phyloP scores from a whole-genome alignment of 768 basidiomycete species.

The Pulveroboletus sp. region DNA sequence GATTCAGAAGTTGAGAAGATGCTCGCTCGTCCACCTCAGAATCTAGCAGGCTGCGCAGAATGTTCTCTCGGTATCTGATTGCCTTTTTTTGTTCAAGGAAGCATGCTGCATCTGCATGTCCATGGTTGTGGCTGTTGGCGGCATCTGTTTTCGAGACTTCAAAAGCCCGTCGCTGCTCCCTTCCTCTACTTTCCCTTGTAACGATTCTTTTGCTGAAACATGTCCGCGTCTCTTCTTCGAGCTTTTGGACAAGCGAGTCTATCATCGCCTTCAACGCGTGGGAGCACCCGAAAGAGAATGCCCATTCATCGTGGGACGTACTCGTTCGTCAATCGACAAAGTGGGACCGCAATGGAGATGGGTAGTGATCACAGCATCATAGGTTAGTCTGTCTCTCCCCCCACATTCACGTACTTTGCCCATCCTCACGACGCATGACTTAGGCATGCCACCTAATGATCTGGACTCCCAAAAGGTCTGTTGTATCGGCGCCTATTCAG shows the following conservation, averaged over 20 bases:
- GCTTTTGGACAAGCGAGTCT: constrained; percentile 14
- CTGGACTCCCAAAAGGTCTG: constrained; percentile 25
- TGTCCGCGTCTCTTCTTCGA: constrained; percentile 22
- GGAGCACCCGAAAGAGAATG: constrained; percentile 16
- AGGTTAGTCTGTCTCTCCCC: constrained; percentile 12
- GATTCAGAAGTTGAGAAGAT: constrained; percentile 19
- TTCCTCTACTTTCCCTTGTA: not conserved
- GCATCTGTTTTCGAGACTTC: constrained; percentile 3
- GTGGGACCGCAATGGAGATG: constrained; percentile 31
- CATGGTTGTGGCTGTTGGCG: constrained; percentile 11
- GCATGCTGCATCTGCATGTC: constrained; percentile 21
- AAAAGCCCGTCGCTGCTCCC: constrained; percentile 5
- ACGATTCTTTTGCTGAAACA: constrained; percentile 1
- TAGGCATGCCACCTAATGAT: constrained; percentile 30
- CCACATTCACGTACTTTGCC: not conserved
- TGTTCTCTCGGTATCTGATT: constrained; percentile 10
- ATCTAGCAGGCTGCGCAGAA: constrained; percentile 9
- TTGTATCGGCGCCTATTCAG: not conserved
- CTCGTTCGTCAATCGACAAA: constrained; percentile 29
- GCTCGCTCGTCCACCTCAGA: not conserved
- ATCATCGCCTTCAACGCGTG: constrained; percentile 10
- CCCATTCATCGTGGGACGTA: constrained; percentile 30
- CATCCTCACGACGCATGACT: constrained; percentile 1
- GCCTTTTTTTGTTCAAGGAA: not conserved
- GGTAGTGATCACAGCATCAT: constrained; percentile 19